Conservation (phyloP, 768 basidiomycete genomes). For the Melanogaster broomeanus region DNA sequence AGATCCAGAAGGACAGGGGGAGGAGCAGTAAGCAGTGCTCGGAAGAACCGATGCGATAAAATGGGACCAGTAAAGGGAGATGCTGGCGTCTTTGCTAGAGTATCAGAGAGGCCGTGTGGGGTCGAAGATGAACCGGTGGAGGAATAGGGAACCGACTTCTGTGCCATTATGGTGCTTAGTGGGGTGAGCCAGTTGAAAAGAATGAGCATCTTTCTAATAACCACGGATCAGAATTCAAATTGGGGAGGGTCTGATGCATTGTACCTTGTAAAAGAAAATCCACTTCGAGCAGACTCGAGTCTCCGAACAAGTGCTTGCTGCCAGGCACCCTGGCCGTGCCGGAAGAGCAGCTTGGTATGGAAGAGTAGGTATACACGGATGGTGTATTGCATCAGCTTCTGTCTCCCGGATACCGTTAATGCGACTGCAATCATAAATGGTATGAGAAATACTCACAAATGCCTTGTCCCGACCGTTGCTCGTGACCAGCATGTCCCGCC, state of each 20-base stretch:
- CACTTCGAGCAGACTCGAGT: constrained; percentile 52
- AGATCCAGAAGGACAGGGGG: constrained; percentile 83
- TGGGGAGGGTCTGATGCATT: constrained; percentile 5
- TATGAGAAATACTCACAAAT: constrained; percentile 55
- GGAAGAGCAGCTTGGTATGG: constrained; percentile 58
- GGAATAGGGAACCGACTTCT: constrained; percentile 67
- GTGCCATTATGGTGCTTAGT: constrained; percentile 66
- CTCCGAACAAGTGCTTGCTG: constrained; percentile 59
- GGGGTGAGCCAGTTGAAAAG: constrained; percentile 87
- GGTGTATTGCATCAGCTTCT: constrained; percentile 90
- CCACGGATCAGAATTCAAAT: constrained; percentile 4
- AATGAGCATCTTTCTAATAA: constrained; percentile 69
- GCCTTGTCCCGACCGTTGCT: constrained; percentile 84
- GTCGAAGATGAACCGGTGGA: constrained; percentile 29
- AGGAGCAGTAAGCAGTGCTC: constrained; percentile 74
- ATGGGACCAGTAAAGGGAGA: constrained; percentile 19
- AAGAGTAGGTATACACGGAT: constrained; percentile 73
- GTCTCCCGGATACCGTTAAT: constrained; percentile 5
- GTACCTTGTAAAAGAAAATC: constrained; percentile 77
- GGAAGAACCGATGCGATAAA: constrained; percentile 62
- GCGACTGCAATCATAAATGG: not conserved
- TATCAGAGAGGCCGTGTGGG: constrained; percentile 22
- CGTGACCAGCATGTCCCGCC: constrained; percentile 77
- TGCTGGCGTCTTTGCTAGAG: constrained; percentile 4
- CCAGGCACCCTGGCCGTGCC: constrained; percentile 45